These are phyloP conservation scores for Microsporum audouinii DNA, from an alignment of 2,329 filamentous ascomycete genomes.

Conservation along the genomic window DNA sequence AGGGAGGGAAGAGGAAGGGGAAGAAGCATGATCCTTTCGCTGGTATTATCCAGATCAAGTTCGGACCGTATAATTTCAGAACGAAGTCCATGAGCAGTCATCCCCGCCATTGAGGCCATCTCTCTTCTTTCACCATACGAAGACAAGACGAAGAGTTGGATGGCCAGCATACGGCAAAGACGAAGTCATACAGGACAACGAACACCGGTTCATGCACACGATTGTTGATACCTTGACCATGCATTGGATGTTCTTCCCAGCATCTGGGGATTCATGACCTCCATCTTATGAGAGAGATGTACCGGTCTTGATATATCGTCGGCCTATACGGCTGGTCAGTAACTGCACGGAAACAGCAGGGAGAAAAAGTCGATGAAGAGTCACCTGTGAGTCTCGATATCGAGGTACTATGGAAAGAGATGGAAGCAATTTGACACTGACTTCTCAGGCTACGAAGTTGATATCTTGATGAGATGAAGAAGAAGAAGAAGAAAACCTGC, in stretches of 20 bases:
- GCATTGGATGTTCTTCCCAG: conserved; percentile 26
- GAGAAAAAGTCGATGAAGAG: not conserved
- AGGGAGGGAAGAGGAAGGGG: conserved; percentile 28
- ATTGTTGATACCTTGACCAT: conserved; percentile 38
- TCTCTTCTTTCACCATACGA: conserved; percentile 11
- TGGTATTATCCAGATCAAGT: conserved; percentile 99
- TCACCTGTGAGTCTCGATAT: conserved; percentile 2
- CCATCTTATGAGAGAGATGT: conserved; percentile 22
- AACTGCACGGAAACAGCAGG: not conserved
- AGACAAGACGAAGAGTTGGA: conserved; percentile 16
- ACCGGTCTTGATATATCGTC: conserved; percentile 10
- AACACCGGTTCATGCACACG: conserved; percentile 56
- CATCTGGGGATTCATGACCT: conserved; percentile 30
- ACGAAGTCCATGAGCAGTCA: conserved; percentile 19
- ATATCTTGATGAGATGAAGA: not conserved
- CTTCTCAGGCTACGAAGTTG: not conserved
- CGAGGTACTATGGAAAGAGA: not conserved
- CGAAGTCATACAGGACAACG: conserved; percentile 28
- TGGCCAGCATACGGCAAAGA: conserved; percentile 14
- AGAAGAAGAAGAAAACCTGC: conserved; percentile 2
- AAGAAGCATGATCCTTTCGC: conserved; percentile 97
- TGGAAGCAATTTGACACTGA: not conserved
- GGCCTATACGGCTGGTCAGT: not conserved
- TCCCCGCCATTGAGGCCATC: conserved; percentile 8
- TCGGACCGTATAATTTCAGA: conserved; percentile 74